Base-by-base conservation (phyloP, 2,329 filamentous ascomycete species). In the Penicillium sclerotigenum region DNA sequence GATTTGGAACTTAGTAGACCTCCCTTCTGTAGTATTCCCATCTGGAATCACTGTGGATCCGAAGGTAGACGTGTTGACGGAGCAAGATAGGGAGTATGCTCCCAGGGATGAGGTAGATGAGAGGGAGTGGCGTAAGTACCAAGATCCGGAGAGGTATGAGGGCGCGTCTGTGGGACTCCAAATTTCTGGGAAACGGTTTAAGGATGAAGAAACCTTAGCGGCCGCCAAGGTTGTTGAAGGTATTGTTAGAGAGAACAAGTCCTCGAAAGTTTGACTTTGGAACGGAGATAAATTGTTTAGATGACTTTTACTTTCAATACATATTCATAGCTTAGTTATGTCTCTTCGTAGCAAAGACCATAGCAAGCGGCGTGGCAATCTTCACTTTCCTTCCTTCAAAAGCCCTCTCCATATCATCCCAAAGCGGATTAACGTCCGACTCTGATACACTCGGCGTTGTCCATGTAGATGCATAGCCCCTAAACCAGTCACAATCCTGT, bases 121-220 rank as follows among this genome's bases (percentile, higher is more conserved):
- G 50, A 57, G 65, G 4, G 71, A 73, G 50, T 73, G 71, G 71
- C 56, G 47, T 36, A 71, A 70, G 55, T 73, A 72, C 46, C 50
- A 60, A 6, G 54, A 59, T 6, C 68, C 71, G 1, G 64, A 67
- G 52, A 57, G 63, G n/a, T 75, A 71, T 52, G 69, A 75, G 33
- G 71, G 70, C 0, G 69, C 80, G 7, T 81, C 81, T 0, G 74
- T 84, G 10, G 77, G 76, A 0, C 59, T 85, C 18, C 81, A 84
- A 64, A 69, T 84, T 33, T 70, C 81, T 3, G 79, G 79, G 1
- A 71, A 75, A 4, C 76, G 74, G 46, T 75, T 80, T n/a, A 77
- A 81, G 49, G 82, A 84, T 56, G 82, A 85, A 62, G 82, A 79
- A 65, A 71, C 68, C 0, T 38, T 74, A 38, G 71, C 71, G 18